phyloP scores from a whole-genome alignment of 805 yeast species.

The Brettanomyces anomalus region DNA sequence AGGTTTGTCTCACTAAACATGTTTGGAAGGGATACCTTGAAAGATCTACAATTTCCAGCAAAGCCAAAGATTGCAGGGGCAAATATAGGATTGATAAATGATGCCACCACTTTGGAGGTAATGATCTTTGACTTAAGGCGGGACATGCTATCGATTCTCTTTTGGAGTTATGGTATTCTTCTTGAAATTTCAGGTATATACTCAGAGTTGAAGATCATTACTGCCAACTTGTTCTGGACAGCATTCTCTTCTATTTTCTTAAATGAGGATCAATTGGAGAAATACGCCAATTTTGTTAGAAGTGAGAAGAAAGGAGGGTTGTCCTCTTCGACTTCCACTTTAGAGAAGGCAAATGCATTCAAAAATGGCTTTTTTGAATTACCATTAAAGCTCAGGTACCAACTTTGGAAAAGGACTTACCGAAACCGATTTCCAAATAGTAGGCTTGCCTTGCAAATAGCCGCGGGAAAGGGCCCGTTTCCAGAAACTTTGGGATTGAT shows the following conservation, averaged over 20 bases:
- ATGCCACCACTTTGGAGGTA: constrained; percentile 8
- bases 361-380: constrained; percentile 1
- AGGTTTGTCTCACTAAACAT: constrained; percentile 14
- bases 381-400: constrained; percentile 12
- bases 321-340: neutral
- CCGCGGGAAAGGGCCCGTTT: constrained; percentile 10
- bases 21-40: constrained; percentile 12
- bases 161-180: constrained; percentile 4
- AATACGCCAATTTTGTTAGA: too few relatives aligned
- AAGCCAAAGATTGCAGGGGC: constrained; percentile 13
- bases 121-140: constrained; percentile 12
- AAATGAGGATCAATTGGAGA: neutral
- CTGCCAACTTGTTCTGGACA: constrained; percentile 13
- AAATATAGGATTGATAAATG: constrained; percentile 9
- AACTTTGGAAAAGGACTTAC: constrained; percentile 11
- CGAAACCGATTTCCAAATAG: constrained; percentile 16
- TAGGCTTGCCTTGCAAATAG: constrained; percentile 7
- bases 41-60: constrained; percentile 1
- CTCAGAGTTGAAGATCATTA: neutral
- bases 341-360: neutral
- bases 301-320: too few relatives aligned
- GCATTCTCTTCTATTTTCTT: constrained; percentile 3
- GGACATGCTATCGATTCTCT: constrained; percentile 7
- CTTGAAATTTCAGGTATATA: neutral
- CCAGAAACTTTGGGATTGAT: constrained; percentile 28